Conservation (phyloP, 139 green algal species). For the Chlorokybus atmophyticus region DNA sequence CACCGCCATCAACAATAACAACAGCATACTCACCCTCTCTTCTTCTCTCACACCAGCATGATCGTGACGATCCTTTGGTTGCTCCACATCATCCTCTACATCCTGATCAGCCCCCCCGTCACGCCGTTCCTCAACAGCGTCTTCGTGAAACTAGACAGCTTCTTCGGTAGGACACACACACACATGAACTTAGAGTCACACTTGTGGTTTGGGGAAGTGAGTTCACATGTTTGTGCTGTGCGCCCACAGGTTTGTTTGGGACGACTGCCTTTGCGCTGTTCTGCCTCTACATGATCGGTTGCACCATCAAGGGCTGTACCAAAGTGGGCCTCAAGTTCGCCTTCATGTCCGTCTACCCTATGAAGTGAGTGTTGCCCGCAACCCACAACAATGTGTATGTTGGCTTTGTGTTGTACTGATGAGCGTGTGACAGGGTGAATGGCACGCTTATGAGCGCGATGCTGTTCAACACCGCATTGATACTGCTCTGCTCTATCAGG, state of each 20-base stretch:
- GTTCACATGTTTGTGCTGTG: neutral
- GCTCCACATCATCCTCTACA: conserved; percentile 86
- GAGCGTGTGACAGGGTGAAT: conserved; percentile 22
- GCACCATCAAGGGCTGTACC: conserved; percentile 77
- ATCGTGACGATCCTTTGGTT: conserved; percentile 68
- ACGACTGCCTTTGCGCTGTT: conserved; percentile 72
- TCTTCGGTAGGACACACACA: conserved; percentile 39
- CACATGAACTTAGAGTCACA: too few relatives aligned
- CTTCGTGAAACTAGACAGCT: conserved; percentile 71
- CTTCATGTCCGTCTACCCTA: conserved; percentile 47
- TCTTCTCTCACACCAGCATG: conserved; percentile 10
- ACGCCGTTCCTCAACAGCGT: conserved; percentile 73
- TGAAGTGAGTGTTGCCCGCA: conserved; percentile 13
- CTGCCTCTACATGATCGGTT: conserved; percentile 80
- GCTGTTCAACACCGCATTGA: conserved; percentile 87
- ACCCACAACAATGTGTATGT: neutral
- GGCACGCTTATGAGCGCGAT: conserved; percentile 87
- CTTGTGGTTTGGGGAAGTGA: neutral
- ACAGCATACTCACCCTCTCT: neutral
- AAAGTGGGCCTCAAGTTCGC: conserved; percentile 81
- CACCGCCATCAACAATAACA: neutral
- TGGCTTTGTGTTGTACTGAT: neutral
- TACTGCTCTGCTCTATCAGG: conserved; percentile 63
- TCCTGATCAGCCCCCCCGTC: conserved; percentile 66
- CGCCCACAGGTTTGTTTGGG: conserved; percentile 59